Evolutionary conservation across 306 rosid genomes (phyloP), one percentile per base, ranked within the genome.

Genomic region (Citrullus amarus): DNA sequence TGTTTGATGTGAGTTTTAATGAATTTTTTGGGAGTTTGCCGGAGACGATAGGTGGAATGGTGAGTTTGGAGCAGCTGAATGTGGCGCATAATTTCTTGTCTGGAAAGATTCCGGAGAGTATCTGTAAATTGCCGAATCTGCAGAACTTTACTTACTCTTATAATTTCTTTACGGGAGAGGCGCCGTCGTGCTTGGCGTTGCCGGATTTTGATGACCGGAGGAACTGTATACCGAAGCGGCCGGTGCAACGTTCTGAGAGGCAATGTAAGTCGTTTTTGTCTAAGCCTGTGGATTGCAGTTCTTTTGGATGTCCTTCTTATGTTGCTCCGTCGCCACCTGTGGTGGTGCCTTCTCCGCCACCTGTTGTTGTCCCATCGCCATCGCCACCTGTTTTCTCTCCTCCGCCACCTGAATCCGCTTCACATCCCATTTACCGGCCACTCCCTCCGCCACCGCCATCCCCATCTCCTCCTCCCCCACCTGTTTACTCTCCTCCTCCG

Each of bases 11-110:
- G 22, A 95, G 99, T 80, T 85, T 77, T 54, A 95, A 95, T 63
- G 86, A 95, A 90, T 80, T 92, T 7, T 18, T 95, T 65, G 97
- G 99, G 3, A 84, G 91, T 1, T 65, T 95, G 74, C 99, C 99
- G 38, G 87, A 86, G 30, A 54, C 89, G 5, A 70, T 91, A 15
- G 92, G 92, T 2, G 87, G 87, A 3, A 78, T 91, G 71, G 89
- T 86, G 72, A 74, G 91, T 62, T 73, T 95, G 32, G 97, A 92
- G 77, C 97, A 91, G 86, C 82, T 95, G 22, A 88, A 95, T 84
- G 99, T 95, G 85, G 99, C 99, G 15, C 93, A 95, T 50, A 95
- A 95, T 72, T 56, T 88, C 85, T 86, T 95, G 6, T 95, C 99
- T 0, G 97, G 99, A 68, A 80, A 78, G 39, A 91, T 95, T 46